Conservation (phyloP, 78 protist species). For the Planoprotostelium fungivorum region DNA sequence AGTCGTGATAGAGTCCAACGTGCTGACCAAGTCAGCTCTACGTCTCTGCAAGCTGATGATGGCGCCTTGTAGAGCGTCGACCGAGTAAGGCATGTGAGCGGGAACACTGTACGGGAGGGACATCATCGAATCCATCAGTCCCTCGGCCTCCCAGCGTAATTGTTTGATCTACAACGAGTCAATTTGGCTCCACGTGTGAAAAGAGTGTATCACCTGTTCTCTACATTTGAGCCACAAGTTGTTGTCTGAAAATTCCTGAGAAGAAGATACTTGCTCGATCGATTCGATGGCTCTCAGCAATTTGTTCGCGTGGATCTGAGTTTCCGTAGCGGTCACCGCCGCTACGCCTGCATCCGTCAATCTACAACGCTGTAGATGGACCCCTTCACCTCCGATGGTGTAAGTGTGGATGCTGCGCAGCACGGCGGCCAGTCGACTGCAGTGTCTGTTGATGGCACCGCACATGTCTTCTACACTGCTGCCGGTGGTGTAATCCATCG, state of each 20-base stretch:
- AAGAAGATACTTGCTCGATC: too few species aligned
- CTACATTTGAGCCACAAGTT: not conserved
- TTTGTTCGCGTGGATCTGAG: not conserved
- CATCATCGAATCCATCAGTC: not conserved
- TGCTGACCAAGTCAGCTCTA: too few species aligned
- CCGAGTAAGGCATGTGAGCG: too few species aligned
- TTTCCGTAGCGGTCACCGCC: not conserved
- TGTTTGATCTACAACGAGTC: not conserved
- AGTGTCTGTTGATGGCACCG: not conserved
- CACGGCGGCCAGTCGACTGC: not conserved
- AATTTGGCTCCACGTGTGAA: not conserved
- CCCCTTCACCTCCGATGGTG: not conserved
- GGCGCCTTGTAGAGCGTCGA: too few species aligned
- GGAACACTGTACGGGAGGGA: not conserved
- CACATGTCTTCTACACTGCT: too few species aligned
- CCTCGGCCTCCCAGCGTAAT: not conserved
- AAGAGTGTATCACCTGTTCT: not conserved
- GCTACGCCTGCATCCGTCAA: not conserved
- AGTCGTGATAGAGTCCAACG: too few species aligned
- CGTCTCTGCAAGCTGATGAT: too few species aligned
- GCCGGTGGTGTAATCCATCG: too few species aligned
- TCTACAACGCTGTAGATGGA: not conserved
- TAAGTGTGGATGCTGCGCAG: not conserved
- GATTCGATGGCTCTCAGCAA: not conserved
- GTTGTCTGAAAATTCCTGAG: too few species aligned